phyloP scores from a whole-genome alignment of 2,329 filamentous ascomycete species.

The Cadophora sp. region DNA sequence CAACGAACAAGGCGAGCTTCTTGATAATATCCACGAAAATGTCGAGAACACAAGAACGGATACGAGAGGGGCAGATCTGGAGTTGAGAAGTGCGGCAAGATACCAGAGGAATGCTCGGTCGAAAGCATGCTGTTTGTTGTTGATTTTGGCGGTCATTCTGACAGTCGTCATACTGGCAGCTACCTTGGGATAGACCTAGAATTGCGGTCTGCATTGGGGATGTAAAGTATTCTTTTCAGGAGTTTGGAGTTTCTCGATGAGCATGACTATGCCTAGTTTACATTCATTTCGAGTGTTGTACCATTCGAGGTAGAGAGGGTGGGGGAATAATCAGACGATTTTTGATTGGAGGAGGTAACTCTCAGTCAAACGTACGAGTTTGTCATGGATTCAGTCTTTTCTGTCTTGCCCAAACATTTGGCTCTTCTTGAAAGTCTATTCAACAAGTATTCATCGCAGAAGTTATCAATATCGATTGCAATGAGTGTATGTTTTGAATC shows the following conservation, averaged over 20 bases:
- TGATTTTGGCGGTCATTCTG: constrained; percentile 88
- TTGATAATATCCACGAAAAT: constrained; percentile 88
- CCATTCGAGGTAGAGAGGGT: background rate
- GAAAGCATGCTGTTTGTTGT: constrained; percentile 89
- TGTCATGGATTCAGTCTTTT: background rate
- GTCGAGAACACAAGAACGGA: constrained; percentile 83
- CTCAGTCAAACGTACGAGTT: background rate
- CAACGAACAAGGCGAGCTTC: constrained; percentile 86
- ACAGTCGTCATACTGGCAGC: constrained; percentile 90
- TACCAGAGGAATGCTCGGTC: constrained; percentile 96
- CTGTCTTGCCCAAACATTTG: background rate
- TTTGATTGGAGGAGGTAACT: background rate
- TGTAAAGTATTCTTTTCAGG: constrained; percentile 23
- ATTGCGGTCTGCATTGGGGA: background rate
- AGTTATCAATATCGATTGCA: background rate
- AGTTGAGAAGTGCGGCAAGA: constrained; percentile 83
- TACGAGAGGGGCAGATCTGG: constrained; percentile 83
- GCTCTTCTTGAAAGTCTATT: background rate
- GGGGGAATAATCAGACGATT: background rate
- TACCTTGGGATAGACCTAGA: constrained; percentile 66
- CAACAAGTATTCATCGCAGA: background rate
- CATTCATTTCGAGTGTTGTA: constrained; percentile 11
- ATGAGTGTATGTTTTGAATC: background rate
- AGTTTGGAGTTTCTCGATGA: constrained; percentile 22
- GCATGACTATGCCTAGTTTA: constrained; percentile 13